Conservation (phyloP, 169 alveolate genomes). For the Cyclospora cayetanensis region DNA sequence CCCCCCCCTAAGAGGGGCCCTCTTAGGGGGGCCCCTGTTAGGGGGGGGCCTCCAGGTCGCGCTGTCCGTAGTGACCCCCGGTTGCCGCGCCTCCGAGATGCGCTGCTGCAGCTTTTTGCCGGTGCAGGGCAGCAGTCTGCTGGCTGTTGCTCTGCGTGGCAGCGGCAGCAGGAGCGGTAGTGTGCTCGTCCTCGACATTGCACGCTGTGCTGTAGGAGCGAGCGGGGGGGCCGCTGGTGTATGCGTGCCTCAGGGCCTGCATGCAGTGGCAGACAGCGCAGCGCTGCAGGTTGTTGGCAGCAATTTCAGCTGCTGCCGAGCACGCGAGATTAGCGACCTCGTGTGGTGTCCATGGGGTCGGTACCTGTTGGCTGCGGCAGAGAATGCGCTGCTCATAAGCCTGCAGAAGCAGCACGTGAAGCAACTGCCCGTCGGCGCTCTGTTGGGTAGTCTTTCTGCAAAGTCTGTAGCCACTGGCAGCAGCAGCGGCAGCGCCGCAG, state of each 20-base stretch:
- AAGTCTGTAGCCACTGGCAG: too few relatives aligned
- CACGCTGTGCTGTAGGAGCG: neutral
- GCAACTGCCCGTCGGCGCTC: neutral
- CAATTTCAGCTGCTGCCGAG: neutral
- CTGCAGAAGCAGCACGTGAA: neutral
- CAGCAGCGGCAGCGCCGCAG: neutral
- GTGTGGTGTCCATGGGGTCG: neutral
- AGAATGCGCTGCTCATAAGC: neutral
- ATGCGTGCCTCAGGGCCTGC: neutral
- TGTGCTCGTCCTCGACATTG: neutral
- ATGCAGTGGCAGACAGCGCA: neutral
- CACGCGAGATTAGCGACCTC: neutral
- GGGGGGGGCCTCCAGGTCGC: neutral
- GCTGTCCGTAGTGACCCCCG: neutral
- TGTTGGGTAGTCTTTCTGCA: neutral
- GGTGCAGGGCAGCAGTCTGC: neutral
- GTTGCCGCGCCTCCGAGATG: neutral
- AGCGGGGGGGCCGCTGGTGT: neutral
- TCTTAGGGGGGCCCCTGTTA: too few relatives aligned
- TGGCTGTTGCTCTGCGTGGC: neutral
- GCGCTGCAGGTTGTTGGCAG: neutral
- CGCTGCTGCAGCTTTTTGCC: neutral
- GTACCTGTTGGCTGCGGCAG: neutral
- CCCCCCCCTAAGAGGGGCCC: too few relatives aligned
- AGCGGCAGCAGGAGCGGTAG: neutral